Evolutionary conservation across 2,329 filamentous ascomycete species (phyloP).

Genomic region (Pseudogymnoascus verrucosus): DNA sequence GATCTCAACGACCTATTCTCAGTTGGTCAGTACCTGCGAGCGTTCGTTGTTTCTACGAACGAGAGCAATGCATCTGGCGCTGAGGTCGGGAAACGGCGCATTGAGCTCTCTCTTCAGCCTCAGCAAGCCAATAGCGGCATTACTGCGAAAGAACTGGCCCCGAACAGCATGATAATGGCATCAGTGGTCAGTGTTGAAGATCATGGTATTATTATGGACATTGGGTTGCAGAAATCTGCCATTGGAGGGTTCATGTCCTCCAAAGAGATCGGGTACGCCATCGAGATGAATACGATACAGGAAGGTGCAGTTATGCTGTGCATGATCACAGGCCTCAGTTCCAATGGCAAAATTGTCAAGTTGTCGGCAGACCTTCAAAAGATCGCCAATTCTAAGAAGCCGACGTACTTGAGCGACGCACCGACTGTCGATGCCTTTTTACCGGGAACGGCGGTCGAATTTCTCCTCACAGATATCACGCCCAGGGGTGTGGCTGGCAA

Average conservation of each 20-base stretch:
- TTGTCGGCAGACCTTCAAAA: slow-evolving; percentile 67
- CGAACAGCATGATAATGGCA: slow-evolving; percentile 75
- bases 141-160: slow-evolving; percentile 61
- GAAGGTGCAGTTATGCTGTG: slow-evolving; percentile 82
- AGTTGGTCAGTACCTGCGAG: slow-evolving; percentile 81
- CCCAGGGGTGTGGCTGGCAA: slow-evolving; percentile 76
- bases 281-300: slow-evolving; percentile 61
- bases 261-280: slow-evolving; percentile 64
- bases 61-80: slow-evolving; percentile 40
- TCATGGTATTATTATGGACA: slow-evolving; percentile 87
- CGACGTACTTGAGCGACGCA: slow-evolving; percentile 62
- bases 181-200: slow-evolving; percentile 90
- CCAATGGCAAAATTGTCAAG: slow-evolving; percentile 78
- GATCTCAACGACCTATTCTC: slow-evolving; percentile 69
- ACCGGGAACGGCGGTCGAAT: slow-evolving; percentile 82
- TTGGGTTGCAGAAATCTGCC: slow-evolving; percentile 62
- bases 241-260: slow-evolving; percentile 78
- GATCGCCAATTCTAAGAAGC: slow-evolving; percentile 56
- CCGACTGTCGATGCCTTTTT: slow-evolving; percentile 85
- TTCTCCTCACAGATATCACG: slow-evolving; percentile 71
- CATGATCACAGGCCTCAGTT: slow-evolving; percentile 64
- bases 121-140: slow-evolving; percentile 70
- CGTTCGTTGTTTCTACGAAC: slow-evolving; percentile 73
- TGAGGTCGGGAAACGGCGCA: slow-evolving; percentile 65
- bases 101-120: slow-evolving; percentile 81